A percentile compares a stretch with the other conserved stretches of the same genome.
Evolutionary conservation across 2,329 filamentous ascomycete species (phyloP).

Genomic region (Xylariaceae sp.): DNA sequence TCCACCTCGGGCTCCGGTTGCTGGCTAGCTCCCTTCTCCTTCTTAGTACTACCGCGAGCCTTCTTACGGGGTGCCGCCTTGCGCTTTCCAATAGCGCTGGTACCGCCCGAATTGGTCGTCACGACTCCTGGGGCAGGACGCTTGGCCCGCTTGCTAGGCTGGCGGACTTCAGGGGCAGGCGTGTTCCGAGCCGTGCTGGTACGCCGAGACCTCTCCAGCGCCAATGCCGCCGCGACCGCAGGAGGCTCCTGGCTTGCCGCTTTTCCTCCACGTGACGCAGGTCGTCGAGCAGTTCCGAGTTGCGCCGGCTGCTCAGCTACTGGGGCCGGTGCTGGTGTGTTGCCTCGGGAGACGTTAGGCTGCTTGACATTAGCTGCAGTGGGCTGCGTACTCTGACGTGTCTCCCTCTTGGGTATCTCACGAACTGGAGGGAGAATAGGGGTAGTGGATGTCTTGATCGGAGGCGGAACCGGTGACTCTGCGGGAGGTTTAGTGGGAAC

Average conservation of each 20-base stretch:
- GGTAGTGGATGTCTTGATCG: conserved; percentile 34
- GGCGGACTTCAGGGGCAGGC: conserved; percentile 45
- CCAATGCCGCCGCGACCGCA: conserved; percentile 36
- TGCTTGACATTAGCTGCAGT: conserved; percentile 29
- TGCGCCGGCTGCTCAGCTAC: conserved; percentile 29
- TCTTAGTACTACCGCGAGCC: conserved; percentile 36
- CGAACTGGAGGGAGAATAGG: conserved; percentile 35
- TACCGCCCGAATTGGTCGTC: conserved; percentile 56
- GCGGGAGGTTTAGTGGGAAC: conserved; percentile 35
- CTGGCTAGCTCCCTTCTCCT: conserved; percentile 38
- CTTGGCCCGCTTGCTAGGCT: conserved; percentile 55
- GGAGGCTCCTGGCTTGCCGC: conserved; percentile 47
- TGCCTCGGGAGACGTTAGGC: conserved; percentile 26
- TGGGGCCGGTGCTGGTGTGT: conserved; percentile 33
- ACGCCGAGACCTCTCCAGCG: conserved; percentile 49
- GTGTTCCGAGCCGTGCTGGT: conserved; percentile 54
- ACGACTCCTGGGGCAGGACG: conserved; percentile 68
- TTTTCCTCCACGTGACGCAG: conserved; percentile 46
- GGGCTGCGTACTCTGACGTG: conserved; percentile 41
- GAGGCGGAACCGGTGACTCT: conserved; percentile 40
- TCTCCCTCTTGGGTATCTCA: conserved; percentile 40
- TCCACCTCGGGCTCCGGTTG: conserved; percentile 39
- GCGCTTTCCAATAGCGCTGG: conserved; percentile 64
- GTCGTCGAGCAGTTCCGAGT: conserved; percentile 37
- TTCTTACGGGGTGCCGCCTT: conserved; percentile 66